A percentile compares a stretch with the other conserved stretches of the same genome.
Evolutionary conservation across 1,284 basidiomycete species (phyloP).

Genomic region (Boletellus deceptivus): DNA sequence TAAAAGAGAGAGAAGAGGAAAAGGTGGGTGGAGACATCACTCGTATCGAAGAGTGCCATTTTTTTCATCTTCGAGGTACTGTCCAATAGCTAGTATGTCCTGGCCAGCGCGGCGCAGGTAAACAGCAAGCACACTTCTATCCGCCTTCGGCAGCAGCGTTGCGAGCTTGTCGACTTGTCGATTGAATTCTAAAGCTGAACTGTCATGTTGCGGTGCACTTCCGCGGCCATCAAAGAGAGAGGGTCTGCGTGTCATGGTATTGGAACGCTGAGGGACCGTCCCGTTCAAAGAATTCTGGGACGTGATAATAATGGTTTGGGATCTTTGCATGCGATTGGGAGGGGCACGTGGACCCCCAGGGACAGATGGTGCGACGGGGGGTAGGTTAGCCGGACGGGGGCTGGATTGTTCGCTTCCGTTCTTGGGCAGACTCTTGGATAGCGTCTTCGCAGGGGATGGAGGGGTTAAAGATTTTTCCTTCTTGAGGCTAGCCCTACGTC

Average conservation of each 20-base stretch:
- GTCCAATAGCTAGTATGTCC: slow-evolving; percentile 81
- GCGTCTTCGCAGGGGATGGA: slow-evolving; percentile 36
- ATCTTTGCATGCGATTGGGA: slow-evolving; percentile 58
- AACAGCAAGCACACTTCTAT: slow-evolving; percentile 63
- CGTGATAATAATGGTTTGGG: slow-evolving; percentile 60
- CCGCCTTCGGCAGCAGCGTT: slow-evolving; percentile 75
- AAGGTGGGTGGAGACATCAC: slow-evolving; percentile 20
- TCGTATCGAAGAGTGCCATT: slow-evolving; percentile 58
- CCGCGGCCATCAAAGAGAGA: slow-evolving; percentile 44
- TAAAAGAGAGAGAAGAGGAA: not conserved
- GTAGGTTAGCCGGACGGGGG: slow-evolving; percentile 40
- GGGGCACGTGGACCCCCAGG: slow-evolving; percentile 76
- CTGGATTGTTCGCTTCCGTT: slow-evolving; percentile 29
- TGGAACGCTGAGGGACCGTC: slow-evolving; percentile 39
- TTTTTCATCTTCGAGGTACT: slow-evolving; percentile 86
- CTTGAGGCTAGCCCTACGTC: slow-evolving; percentile 63
- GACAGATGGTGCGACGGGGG: slow-evolving; percentile 46
- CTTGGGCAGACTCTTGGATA: slow-evolving; percentile 44
- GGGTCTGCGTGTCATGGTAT: slow-evolving; percentile 46
- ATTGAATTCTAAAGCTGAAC: slow-evolving; percentile 41
- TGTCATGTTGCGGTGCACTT: slow-evolving; percentile 8
- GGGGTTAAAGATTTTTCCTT: slow-evolving; percentile 34
- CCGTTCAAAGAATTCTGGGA: slow-evolving; percentile 38
- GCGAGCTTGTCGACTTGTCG: slow-evolving; percentile 70
- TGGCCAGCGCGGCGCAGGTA: slow-evolving; percentile 75